Percentiles rank a stretch among this genome's conserved stretches.
Conservation (phyloP, 179 eudicot genomes). For the Nepenthes alata region DNA sequence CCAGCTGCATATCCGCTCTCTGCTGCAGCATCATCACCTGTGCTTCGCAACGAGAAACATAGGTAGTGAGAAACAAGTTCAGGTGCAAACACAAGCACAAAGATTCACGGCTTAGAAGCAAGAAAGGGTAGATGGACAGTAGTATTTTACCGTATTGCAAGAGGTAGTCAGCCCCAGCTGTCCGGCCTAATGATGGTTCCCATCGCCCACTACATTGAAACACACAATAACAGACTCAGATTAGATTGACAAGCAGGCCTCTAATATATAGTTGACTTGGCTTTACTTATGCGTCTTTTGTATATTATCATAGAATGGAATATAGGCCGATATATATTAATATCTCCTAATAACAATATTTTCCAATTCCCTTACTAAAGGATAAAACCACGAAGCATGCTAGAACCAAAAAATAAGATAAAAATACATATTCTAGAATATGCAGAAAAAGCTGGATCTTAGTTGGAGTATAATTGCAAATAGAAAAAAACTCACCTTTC, state of each 20-base stretch:
- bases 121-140: not conserved
- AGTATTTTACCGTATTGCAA: constrained; percentile 43
- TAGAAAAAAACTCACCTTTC: too few species aligned
- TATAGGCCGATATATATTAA: too few species aligned
- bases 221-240: too few species aligned
- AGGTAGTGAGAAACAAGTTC: not conserved
- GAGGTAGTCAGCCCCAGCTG: constrained; percentile 61
- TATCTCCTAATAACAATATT: too few species aligned
- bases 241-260: too few species aligned
- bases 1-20: constrained; percentile 60
- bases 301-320: too few species aligned
- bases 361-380: too few species aligned
- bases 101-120: not conserved
- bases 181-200: constrained; percentile 68
- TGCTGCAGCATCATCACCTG: constrained; percentile 49
- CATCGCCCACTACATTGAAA: constrained; percentile 39
- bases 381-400: too few species aligned
- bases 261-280: too few species aligned
- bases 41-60: constrained; percentile 14
- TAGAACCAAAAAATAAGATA: not conserved
- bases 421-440: not conserved
- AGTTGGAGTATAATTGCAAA: too few species aligned
- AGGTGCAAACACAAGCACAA: constrained; percentile 2
- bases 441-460: too few species aligned
- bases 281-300: too few species aligned